phyloP scores from a whole-genome alignment of 163 green algal species.

The Coccomyxa subellipsoidea region DNA sequence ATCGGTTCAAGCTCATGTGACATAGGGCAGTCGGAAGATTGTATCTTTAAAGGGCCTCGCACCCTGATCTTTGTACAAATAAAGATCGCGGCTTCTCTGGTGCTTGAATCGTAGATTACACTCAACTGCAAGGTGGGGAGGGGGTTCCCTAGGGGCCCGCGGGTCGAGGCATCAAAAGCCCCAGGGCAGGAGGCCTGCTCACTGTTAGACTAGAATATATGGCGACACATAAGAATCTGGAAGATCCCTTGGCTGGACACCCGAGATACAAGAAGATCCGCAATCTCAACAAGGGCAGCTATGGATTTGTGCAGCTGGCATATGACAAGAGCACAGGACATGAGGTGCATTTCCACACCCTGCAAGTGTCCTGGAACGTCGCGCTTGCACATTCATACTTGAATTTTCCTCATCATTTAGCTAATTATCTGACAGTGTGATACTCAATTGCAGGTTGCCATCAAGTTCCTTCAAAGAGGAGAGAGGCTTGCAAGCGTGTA shows the following conservation, averaged over 20 bases:
- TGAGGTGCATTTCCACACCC: not conserved
- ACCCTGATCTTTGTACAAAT: too few relatives aligned
- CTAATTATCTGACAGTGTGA: too few relatives aligned
- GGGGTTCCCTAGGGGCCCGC: not conserved
- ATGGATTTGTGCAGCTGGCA: conserved; percentile 29
- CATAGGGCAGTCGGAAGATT: too few relatives aligned
- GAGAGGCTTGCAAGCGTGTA: conserved; percentile 33
- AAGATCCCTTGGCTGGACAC: conserved; percentile 8
- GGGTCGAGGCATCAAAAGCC: not conserved
- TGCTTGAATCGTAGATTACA: not conserved
- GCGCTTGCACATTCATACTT: too few relatives aligned
- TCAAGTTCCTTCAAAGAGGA: conserved; percentile 45
- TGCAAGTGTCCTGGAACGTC: too few relatives aligned
- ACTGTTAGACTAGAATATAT: not conserved
- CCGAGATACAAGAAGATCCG: conserved; percentile 47
- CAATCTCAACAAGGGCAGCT: conserved; percentile 29
- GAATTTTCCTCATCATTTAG: too few relatives aligned
- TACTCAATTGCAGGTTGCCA: conserved; percentile 29
- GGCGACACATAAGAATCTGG: not conserved
- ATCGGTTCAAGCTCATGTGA: too few relatives aligned
- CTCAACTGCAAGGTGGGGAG: not conserved
- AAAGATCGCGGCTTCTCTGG: not conserved
- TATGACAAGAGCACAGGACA: conserved; percentile 2
- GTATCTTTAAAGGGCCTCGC: too few relatives aligned
- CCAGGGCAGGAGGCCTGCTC: not conserved